Evolutionary conservation across 169 alveolate genomes (phyloP).

Genomic region (Plasmodium inui): DNA sequence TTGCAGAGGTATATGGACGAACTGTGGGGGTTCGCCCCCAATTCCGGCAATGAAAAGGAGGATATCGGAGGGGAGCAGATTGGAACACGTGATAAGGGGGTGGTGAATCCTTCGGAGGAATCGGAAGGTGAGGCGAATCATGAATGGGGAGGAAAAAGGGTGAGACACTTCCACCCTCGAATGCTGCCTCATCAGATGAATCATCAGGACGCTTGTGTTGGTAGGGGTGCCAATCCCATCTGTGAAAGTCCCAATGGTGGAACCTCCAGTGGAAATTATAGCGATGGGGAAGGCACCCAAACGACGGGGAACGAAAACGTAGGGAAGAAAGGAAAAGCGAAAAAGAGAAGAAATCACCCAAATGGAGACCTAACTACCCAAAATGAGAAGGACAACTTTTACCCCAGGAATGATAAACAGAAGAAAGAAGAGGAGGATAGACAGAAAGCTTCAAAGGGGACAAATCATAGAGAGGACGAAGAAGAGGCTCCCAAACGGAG

Average conservation of each 20-base stretch:
- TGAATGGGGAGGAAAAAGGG: neutral
- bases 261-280: neutral
- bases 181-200: neutral
- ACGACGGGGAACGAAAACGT: neutral
- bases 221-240: neutral
- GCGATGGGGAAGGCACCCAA: neutral
- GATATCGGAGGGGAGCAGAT: neutral
- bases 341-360: neutral
- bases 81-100: neutral
- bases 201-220: neutral
- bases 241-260: neutral
- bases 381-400: neutral
- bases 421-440: neutral
- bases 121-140: neutral
- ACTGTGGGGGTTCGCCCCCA: conserved; percentile 42
- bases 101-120: neutral
- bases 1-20: conserved; percentile 44
- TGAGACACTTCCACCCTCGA: neutral
- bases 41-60: conserved; percentile 4
- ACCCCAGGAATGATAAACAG: neutral
- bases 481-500: neutral
- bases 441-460: neutral
- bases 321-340: too few species aligned
- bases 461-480: neutral
- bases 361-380: neutral